Base-by-base conservation (phyloP, 1,284 basidiomycete genomes). In the Trichosporon coremiiforme region DNA sequence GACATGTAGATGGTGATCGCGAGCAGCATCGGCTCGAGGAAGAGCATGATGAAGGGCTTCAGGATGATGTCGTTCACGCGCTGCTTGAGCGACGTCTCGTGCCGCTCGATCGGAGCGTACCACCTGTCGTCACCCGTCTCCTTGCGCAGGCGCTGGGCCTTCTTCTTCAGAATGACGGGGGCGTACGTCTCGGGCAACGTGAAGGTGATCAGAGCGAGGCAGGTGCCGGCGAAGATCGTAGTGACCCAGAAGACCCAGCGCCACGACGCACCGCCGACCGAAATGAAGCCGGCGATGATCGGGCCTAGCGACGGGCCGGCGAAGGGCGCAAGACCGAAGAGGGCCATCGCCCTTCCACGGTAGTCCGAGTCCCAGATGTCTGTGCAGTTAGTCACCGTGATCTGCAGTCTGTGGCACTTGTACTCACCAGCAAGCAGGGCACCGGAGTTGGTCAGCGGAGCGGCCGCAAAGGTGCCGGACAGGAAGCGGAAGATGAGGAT, bases 11-110 rank as follows among this genome's bases (percentile, higher is more conserved):
- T 53, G 0, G 91, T 92, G 55, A 91, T 83, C 10, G 88, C 87
- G 9, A 90, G 81, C 9, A 94, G 83, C 88, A 94, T 92, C 0
- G 92, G 92, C 78, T 94, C 93, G n/a, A 84, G 83, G 70, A 88
- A 74, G 38, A 93, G 85, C 72, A 91, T 87, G 74, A 87, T 85
- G 84, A 89, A 93, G 0, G 89, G 91, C 77, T 88, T 86, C 74
- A 83, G 77, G 64, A 86, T 78, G 62, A 84, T 86, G 66, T 85
- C 76, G 75, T 89, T 85, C 0, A 88, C 36, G n/a, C 80, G 69
- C 12, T 70, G 73, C 67, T 77, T 76, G 66, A 76, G 69, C 2
- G 71, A 55, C 5, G 69, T 57, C 33, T 78, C 68, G 6, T 22
- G 55, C 47, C 68, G 68, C 67, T 74, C 72, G 53, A 73, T 74